These are phyloP conservation scores for Penicillium frequentans DNA, from an alignment of 2,329 filamentous ascomycete genomes.

Conservation along the genomic window DNA sequence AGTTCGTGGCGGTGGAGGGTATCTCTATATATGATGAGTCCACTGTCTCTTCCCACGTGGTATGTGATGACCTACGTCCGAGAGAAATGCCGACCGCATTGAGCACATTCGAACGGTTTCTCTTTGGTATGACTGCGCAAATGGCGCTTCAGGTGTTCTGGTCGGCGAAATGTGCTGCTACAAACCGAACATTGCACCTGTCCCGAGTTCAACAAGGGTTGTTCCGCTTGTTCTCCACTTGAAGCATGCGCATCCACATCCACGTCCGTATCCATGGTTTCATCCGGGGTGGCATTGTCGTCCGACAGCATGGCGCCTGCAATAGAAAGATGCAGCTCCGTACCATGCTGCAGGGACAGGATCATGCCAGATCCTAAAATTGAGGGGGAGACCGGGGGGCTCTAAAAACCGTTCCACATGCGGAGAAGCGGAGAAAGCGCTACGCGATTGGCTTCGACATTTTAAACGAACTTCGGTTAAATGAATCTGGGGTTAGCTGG, in stretches of 20 bases:
- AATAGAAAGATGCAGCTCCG: constrained; percentile 22
- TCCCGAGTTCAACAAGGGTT: constrained; percentile 7
- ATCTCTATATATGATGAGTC: constrained; percentile 27
- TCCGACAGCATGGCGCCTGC: constrained; percentile 33
- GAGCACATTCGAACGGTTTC: constrained; percentile 40
- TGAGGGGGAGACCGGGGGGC: constrained; percentile 10
- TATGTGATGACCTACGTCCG: constrained; percentile 34
- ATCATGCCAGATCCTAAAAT: neutral
- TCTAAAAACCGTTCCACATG: constrained; percentile 1
- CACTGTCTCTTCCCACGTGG: neutral
- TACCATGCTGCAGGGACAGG: neutral
- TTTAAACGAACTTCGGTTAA: constrained; percentile 11
- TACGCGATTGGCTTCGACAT: constrained; percentile 6
- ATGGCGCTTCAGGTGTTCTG: constrained; percentile 45
- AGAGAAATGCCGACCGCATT: constrained; percentile 44
- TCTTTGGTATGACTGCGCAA: constrained; percentile 43
- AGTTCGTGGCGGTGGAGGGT: constrained; percentile 42
- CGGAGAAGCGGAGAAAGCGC: constrained; percentile 8
- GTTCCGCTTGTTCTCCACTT: neutral
- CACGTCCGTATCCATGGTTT: constrained; percentile 4
- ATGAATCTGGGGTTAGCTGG: constrained; percentile 11
- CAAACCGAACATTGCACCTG: constrained; percentile 37
- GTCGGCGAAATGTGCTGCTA: constrained; percentile 39
- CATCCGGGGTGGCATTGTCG: constrained; percentile 25
- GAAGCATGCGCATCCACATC: neutral